Base-by-base conservation (phyloP, 441 rosid species). In the Populus hybrid region DNA sequence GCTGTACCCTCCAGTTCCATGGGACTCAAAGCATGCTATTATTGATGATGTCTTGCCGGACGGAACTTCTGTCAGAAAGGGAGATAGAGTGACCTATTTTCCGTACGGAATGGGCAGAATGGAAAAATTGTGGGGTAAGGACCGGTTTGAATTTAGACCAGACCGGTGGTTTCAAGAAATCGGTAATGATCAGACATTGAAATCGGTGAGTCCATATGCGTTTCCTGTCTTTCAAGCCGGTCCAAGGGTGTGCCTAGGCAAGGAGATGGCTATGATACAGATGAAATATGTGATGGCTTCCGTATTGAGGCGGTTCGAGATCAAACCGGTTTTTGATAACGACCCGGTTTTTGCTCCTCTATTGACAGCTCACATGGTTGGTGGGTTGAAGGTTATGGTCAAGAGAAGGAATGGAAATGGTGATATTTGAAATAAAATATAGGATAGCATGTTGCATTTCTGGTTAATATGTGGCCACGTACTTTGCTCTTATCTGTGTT, bases 61-160 rank as follows among this genome's bases (percentile, higher is more conserved):
- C 36, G 93, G 93, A 9, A 92, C 94, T 16, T 75, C 72, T 3
- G 91, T 94, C 1, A 38, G 81, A 70, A 86, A 38, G 67, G 98
- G 97, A 38, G 94, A 92, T 32, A 87, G 97, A 36, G 94, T 92
- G 57, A 90, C 98, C 1, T 94, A 94, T 65, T 90, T 88, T 35
- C 98, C 96, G 0, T 92, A 90, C 24, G 94, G 94, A 14, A 92
- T 94, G 98, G 98, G 97, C 21, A 90, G 98, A 78, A 91, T 94
- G 98, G 89, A 88, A 85, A 77, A 26, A 23, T 21, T 92, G 23
- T 94, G 97, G 98, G 97, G 97, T 0, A 82, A 84, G 46, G 90
- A 94, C 77, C 72, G 85, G 72, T 69, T 84, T 5, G 89, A 91
- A 72, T 94, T 92, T 50, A 86, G 81, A 82, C 97, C 97, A 11